Conservation (phyloP, 441 rosid species). For the Populus hybrid region DNA sequence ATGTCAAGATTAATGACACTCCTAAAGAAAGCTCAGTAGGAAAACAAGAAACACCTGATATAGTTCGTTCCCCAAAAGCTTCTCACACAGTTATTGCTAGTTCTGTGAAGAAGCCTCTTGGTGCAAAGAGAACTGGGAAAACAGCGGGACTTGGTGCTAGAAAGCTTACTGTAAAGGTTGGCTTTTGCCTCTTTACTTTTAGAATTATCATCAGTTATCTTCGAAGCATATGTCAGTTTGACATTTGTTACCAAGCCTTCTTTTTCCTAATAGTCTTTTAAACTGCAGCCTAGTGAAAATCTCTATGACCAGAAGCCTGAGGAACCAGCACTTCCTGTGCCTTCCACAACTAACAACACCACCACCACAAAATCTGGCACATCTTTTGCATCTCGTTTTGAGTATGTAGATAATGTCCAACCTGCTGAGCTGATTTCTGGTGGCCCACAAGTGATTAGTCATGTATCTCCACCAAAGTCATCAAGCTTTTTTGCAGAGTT, state of each 20-base stretch:
- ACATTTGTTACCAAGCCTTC: background rate
- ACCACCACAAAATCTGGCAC: constrained; percentile 43
- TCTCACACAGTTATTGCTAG: constrained; percentile 42
- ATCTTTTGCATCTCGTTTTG: constrained; percentile 76
- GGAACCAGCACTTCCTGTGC: constrained; percentile 59
- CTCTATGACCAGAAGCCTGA: constrained; percentile 96
- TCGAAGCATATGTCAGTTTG: background rate
- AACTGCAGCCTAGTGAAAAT: constrained; percentile 72
- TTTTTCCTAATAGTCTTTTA: background rate
- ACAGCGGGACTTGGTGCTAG: constrained; percentile 94
- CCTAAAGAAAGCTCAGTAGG: constrained; percentile 42
- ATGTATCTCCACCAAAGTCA: constrained; percentile 94
- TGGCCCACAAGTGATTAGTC: constrained; percentile 64
- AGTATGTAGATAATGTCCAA: constrained; percentile 72
- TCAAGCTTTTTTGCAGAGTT: constrained; percentile 85
- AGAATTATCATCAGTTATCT: background rate
- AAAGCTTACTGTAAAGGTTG: constrained; percentile 82
- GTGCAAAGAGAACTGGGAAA: constrained; percentile 71
- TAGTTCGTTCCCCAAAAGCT: constrained; percentile 48
- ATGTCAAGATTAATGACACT: constrained; percentile 44
- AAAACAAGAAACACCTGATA: constrained; percentile 42
- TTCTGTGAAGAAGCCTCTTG: constrained; percentile 83
- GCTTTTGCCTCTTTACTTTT: background rate
- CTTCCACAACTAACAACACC: constrained; percentile 40
- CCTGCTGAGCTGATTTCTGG: constrained; percentile 47